A percentile compares a stretch with the other conserved stretches of the same genome.
Evolutionary conservation across 305 asterid genomes (phyloP).

Genomic region (Fraxinus nigra): DNA sequence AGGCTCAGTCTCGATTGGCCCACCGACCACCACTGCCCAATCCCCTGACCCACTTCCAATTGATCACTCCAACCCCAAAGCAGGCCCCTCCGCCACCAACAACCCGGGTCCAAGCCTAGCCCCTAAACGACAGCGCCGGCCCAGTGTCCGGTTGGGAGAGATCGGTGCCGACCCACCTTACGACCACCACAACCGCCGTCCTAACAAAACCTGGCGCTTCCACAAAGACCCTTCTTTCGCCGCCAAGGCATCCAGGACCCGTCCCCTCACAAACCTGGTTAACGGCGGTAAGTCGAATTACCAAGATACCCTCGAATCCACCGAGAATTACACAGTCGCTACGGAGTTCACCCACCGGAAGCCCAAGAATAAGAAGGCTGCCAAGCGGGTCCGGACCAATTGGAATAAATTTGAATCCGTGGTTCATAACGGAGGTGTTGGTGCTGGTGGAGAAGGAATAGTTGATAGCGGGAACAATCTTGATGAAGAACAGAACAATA

Average conservation of each 20-base stretch:
- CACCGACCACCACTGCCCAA: conserved; percentile 33
- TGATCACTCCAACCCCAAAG: conserved; percentile 35
- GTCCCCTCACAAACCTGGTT: conserved; percentile 87
- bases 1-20: conserved; percentile 36
- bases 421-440: conserved; percentile 33
- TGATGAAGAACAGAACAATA: conserved; percentile 48
- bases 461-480: conserved; percentile 40
- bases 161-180: conserved; percentile 81
- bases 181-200: conserved; percentile 66
- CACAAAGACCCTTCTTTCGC: conserved; percentile 86
- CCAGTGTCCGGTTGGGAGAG: conserved; percentile 95
- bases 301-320: conserved; percentile 36
- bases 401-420: conserved; percentile 65
- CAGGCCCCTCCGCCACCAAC: conserved; percentile 29
- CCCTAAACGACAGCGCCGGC: conserved; percentile 93
- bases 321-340: conserved; percentile 34
- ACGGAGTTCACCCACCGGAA: conserved; percentile 45
- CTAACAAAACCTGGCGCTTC: conserved; percentile 66
- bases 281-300: conserved; percentile 47
- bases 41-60: conserved; percentile 47
- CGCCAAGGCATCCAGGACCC: conserved; percentile 75
- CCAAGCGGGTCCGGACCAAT: conserved; percentile 72
- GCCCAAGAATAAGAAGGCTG: conserved; percentile 61
- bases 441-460: conserved; percentile 27
- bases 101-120: conserved; percentile 39